Conservation (phyloP, 306 rosid genomes). For the Lathyrus tuberosus region DNA sequence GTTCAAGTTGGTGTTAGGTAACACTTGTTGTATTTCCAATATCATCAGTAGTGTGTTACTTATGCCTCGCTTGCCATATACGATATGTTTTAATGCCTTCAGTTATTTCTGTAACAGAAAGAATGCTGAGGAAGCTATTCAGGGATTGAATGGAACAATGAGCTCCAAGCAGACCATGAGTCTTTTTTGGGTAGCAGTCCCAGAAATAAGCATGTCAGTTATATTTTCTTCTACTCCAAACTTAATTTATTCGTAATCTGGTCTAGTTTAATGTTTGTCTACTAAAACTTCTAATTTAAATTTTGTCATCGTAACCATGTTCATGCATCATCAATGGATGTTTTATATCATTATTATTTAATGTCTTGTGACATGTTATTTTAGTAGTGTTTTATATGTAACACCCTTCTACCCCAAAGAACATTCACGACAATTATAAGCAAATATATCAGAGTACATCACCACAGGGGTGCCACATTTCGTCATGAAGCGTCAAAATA, state of each 20-base stretch:
- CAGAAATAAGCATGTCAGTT: slow-evolving; percentile 84
- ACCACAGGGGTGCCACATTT: too few relatives aligned
- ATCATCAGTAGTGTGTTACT: not conserved
- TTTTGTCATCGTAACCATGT: too few relatives aligned
- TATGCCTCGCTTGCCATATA: slow-evolving; percentile 4
- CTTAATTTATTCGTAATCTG: not conserved
- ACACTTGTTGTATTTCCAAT: slow-evolving; percentile 12
- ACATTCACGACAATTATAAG: too few relatives aligned
- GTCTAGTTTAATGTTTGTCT: slow-evolving; percentile 18
- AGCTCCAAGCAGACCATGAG: slow-evolving; percentile 96
- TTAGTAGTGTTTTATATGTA: too few relatives aligned
- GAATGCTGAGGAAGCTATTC: slow-evolving; percentile 95
- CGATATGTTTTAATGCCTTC: slow-evolving; percentile 19
- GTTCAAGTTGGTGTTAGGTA: slow-evolving; percentile 97
- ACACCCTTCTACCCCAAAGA: too few relatives aligned
- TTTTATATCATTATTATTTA: too few relatives aligned
- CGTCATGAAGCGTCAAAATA: too few relatives aligned
- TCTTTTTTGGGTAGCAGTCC: slow-evolving; percentile 98
- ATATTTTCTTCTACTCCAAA: not conserved
- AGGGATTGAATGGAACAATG: slow-evolving; percentile 76
- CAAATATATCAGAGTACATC: too few relatives aligned
- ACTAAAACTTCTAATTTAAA: not conserved
- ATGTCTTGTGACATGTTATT: too few relatives aligned
- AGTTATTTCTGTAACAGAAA: slow-evolving; percentile 58
- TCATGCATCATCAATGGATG: too few relatives aligned